Percentiles rank a stretch among this genome's conserved stretches.
Conservation (phyloP, 1,139 yeast genomes). For the Debaryomycetaceae sp. region DNA sequence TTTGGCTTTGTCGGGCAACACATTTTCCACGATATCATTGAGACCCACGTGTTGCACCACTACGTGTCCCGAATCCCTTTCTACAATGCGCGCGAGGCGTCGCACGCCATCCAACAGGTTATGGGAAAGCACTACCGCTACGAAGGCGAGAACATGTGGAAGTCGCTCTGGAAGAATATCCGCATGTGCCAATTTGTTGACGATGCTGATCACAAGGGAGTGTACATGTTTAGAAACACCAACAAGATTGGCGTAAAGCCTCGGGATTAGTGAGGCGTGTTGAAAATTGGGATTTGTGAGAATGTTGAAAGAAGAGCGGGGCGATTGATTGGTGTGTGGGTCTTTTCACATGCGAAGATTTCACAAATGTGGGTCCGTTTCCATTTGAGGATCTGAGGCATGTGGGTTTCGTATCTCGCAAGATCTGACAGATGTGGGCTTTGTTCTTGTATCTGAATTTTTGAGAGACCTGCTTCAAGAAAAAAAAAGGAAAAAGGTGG, state of each 20-base stretch:
- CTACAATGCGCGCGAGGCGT: constrained; percentile 51
- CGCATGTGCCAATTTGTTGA: constrained; percentile 52
- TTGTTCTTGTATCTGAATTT: too few species aligned
- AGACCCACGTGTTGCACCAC: constrained; percentile 55
- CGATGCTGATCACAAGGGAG: constrained; percentile 34
- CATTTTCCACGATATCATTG: constrained; percentile 55
- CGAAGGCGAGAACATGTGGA: constrained; percentile 48
- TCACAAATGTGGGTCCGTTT: too few species aligned
- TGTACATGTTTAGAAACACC: constrained; percentile 47
- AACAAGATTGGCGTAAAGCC: constrained; percentile 34
- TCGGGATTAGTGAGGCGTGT: constrained; percentile 6
- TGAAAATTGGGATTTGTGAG: too few species aligned
- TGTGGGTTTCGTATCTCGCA: too few species aligned
- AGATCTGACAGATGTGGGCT: too few species aligned
- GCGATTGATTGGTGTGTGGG: too few species aligned
- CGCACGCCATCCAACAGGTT: constrained; percentile 45
- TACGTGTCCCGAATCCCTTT: constrained; percentile 53
- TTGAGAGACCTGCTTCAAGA: too few species aligned
- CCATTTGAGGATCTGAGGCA: too few species aligned
- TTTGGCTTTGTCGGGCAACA: constrained; percentile 49
- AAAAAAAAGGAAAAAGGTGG: too few species aligned
- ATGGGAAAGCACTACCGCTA: constrained; percentile 50
- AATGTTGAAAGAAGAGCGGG: too few species aligned
- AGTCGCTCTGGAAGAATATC: constrained; percentile 42
- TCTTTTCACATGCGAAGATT: too few species aligned